Evolutionary conservation across 371 early-diverging fungal genomes (phyloP).

Genomic region (Basidiobolus meristosporus): DNA sequence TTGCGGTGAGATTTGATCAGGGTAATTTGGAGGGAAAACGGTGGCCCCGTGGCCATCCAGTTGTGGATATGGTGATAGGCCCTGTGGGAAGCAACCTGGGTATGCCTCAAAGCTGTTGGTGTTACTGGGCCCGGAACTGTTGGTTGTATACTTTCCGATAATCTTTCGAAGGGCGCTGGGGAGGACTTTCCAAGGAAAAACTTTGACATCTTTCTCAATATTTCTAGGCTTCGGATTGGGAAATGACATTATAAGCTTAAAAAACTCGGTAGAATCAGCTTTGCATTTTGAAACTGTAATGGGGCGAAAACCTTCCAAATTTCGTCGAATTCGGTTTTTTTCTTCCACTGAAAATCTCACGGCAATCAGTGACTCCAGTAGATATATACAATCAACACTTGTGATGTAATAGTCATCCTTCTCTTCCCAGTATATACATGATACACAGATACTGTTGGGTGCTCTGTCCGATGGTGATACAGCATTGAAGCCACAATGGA

Average conservation of each 20-base stretch:
- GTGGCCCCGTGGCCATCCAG: too few relatives aligned
- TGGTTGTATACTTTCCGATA: slow-evolving; percentile 29
- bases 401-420: slow-evolving; percentile 56
- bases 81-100: too few relatives aligned
- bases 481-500: slow-evolving; percentile 34
- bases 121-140: too few relatives aligned
- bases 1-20: too few relatives aligned
- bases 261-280: slow-evolving; percentile 38
- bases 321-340: slow-evolving; percentile 70
- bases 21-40: too few relatives aligned
- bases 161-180: slow-evolving; percentile 49
- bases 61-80: too few relatives aligned
- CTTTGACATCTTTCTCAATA: slow-evolving; percentile 74
- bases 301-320: slow-evolving; percentile 64
- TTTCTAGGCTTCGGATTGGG: slow-evolving; percentile 69
- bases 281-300: slow-evolving; percentile 59
- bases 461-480: slow-evolving; percentile 26
- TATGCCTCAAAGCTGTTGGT: too few relatives aligned
- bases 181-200: slow-evolving; percentile 52
- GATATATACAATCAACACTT: slow-evolving; percentile 58
- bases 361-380: slow-evolving; percentile 52
- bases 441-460: slow-evolving; percentile 42
- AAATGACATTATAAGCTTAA: slow-evolving; percentile 68
- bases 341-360: slow-evolving; percentile 63
- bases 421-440: slow-evolving; percentile 68